Base-by-base conservation (phyloP, 345 rosid genomes). In the Euphorbia lathyris region DNA sequence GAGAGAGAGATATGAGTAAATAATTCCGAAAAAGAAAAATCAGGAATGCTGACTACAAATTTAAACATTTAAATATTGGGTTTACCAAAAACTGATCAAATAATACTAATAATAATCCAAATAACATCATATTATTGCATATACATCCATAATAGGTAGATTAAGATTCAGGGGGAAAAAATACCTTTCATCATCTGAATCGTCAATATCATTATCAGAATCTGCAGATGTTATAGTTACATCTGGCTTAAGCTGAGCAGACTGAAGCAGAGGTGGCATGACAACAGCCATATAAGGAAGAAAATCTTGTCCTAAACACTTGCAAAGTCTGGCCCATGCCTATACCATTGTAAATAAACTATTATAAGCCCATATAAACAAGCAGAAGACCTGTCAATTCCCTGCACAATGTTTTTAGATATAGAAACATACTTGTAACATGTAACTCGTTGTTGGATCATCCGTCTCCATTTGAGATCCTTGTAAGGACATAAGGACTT, bases 291-390 rank as follows among this genome's bases (percentile, higher is more conserved):
- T 92, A 66, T 96, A 96, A 42, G 99, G 99, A 72, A 96, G 90
- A 78, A 96, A 96, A 79, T 96, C 99, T 74, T 90, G 98, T 50
- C 99, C 99, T 74, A 96, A 79, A 79, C 99, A 96, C 79, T 96
- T 96, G 90, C 99, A 96, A 56, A 96, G 97, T 74, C 99, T 86
- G 60, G 99, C 98, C 99, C 99, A 96, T 25, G 98, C 99, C 98
- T 96, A 76, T 19, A 71, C 73, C 53, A 78, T 55, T 40, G 29
- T 50, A 67, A 47, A 51, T 22, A 25, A 68, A 68, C 29, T 63
- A 56, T 74, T 25, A 64, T 45, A 23, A 71, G 26, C 55, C 29
- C 20, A 61, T 9, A 42, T 27, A 67, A 9, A 53, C 11, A 66
- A 48, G 16, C 13, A 12, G 34, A 73, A 29, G 14, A 63, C 22